A percentile compares a stretch with the other conserved stretches of the same genome.
These are phyloP conservation scores for Penicillium canescens DNA, from an alignment of 495 filamentous ascomycete species.

Conservation along the genomic window DNA sequence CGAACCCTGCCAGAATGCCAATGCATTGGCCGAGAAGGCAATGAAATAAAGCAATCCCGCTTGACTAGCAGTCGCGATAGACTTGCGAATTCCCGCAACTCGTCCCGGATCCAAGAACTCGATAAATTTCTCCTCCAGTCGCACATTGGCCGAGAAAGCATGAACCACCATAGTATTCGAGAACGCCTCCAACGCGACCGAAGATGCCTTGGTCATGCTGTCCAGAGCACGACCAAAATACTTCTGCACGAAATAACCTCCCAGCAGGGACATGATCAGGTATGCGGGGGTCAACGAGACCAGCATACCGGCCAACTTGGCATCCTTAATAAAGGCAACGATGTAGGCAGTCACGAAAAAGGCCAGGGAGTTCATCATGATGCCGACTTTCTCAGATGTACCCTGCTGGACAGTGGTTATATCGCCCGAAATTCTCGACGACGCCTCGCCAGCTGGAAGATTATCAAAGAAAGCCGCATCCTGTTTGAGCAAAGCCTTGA, in stretches of 20 bases:
- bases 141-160: slow-evolving; percentile 39
- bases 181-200: slow-evolving; percentile 44
- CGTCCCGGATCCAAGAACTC: slow-evolving; percentile 39
- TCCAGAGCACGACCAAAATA: slow-evolving; percentile 52
- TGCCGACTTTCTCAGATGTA: slow-evolving; percentile 65
- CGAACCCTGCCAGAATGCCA: slow-evolving; percentile 67
- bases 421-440: slow-evolving; percentile 56
- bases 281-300: slow-evolving; percentile 63
- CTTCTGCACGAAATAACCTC: slow-evolving; percentile 57
- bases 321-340: slow-evolving; percentile 60
- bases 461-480: slow-evolving; percentile 61
- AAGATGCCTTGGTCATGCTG: slow-evolving; percentile 42
- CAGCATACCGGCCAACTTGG: slow-evolving; percentile 33
- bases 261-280: slow-evolving; percentile 61
- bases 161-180: slow-evolving; percentile 46
- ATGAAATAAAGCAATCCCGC: slow-evolving; percentile 64
- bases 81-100: slow-evolving; percentile 54
- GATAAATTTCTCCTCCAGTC: slow-evolving; percentile 53
- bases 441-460: slow-evolving; percentile 54
- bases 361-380: slow-evolving; percentile 53
- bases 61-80: slow-evolving; percentile 52
- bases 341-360: slow-evolving; percentile 65
- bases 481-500: slow-evolving; percentile 56
- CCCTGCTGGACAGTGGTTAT: slow-evolving; percentile 58
- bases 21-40: slow-evolving; percentile 59